Conservation (phyloP, 2,329 filamentous ascomycete genomes). For the Leptographium lundbergii region DNA sequence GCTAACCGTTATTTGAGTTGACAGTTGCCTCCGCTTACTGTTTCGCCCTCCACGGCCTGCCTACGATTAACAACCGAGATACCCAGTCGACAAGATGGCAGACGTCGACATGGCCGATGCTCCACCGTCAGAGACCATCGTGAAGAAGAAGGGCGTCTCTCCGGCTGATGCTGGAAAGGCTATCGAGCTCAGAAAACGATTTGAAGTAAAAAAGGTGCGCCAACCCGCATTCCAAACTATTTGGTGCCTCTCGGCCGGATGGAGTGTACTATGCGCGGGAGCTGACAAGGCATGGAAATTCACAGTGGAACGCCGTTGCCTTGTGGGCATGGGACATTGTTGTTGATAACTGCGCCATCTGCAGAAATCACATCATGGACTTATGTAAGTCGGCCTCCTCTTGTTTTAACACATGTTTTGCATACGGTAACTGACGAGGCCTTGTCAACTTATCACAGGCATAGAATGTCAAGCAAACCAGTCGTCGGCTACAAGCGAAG, state of each 20-base stretch:
- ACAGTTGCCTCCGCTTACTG: background rate
- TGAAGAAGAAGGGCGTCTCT: constrained; percentile 38
- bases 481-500: constrained; percentile 89
- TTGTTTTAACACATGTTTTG: background rate
- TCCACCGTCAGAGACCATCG: constrained; percentile 36
- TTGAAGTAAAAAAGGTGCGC: constrained; percentile 93
- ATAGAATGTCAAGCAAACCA: constrained; percentile 99
- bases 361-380: constrained; percentile 99
- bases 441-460: constrained; percentile 33
- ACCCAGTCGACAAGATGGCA: constrained; percentile 48
- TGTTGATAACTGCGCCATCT: constrained; percentile 98
- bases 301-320: constrained; percentile 92
- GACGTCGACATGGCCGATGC: constrained; percentile 97
- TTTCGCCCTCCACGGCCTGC: background rate
- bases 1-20: background rate
- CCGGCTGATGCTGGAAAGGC: constrained; percentile 32
- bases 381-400: constrained; percentile 49
- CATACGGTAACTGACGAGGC: constrained; percentile 1
- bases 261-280: background rate
- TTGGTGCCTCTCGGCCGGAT: background rate
- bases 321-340: constrained; percentile 99
- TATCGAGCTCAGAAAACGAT: constrained; percentile 74
- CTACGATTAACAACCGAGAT: background rate
- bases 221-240: background rate
- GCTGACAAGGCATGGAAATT: constrained; percentile 1